These are phyloP conservation scores for Corymbia maculata DNA, from an alignment of 345 rosid genomes.

Conservation along the genomic window DNA sequence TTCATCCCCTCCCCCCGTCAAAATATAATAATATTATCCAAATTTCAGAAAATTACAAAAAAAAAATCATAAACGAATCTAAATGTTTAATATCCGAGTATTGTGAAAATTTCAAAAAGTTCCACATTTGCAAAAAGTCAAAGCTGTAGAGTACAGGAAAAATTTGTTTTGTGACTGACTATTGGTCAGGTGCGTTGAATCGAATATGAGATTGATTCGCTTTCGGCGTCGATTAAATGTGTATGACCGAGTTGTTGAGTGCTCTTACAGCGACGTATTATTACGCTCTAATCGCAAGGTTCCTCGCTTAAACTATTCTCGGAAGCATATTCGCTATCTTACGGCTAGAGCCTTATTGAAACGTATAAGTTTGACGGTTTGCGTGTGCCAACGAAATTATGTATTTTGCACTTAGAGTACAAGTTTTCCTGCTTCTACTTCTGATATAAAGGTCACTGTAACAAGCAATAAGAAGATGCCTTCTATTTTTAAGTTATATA, in stretches of 20 bases:
- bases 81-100: neutral
- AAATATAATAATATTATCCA: neutral
- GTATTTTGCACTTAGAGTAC: neutral
- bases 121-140: accelerated
- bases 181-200: neutral
- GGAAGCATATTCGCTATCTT: too few species aligned
- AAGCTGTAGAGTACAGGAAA: neutral
- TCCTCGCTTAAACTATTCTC: neutral
- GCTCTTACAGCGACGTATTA: neutral
- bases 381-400: neutral
- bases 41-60: neutral
- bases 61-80: neutral
- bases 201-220: neutral
- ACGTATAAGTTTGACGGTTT: neutral
- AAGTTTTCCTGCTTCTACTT: neutral
- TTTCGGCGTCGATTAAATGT: neutral
- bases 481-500: neutral
- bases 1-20: neutral
- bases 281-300: accelerated
- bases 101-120: neutral
- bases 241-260: neutral
- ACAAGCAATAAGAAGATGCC: neutral
- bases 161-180: neutral
- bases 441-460: neutral
- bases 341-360: accelerated